These are phyloP conservation scores for Trypanosomatidae sp. DNA, from an alignment of 208 protist species.

Conservation along the genomic window DNA sequence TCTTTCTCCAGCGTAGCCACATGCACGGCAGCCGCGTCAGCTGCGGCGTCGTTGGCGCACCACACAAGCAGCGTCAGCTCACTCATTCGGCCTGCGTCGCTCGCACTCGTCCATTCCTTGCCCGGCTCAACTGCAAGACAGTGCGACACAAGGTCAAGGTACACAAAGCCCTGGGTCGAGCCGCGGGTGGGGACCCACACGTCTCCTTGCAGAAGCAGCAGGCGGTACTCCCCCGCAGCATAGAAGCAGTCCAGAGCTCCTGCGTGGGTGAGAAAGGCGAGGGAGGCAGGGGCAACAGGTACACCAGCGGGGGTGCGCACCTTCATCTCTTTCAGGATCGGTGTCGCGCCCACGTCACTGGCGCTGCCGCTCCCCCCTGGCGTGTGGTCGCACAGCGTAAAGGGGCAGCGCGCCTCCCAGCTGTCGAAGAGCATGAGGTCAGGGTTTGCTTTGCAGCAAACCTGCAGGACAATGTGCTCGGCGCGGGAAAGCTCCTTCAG, in stretches of 20 bases:
- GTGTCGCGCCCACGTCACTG: not conserved
- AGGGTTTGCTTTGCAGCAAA: slow-evolving; percentile 28
- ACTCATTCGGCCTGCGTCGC: slow-evolving; percentile 23
- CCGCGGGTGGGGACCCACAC: slow-evolving; percentile 55
- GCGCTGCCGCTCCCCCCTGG: not conserved
- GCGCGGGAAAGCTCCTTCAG: slow-evolving; percentile 22
- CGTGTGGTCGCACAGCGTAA: slow-evolving; percentile 16
- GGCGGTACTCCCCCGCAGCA: slow-evolving; percentile 11
- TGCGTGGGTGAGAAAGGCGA: slow-evolving; percentile 37
- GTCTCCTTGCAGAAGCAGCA: slow-evolving; percentile 43
- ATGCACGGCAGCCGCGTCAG: slow-evolving; percentile 6
- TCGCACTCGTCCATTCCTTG: slow-evolving; percentile 14
- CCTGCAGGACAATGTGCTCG: slow-evolving; percentile 29
- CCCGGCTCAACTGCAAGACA: slow-evolving; percentile 59
- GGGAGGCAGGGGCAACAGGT: slow-evolving; percentile 35
- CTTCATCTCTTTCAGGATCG: slow-evolving; percentile 8
- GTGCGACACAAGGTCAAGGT: slow-evolving; percentile 33
- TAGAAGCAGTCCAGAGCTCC: slow-evolving; percentile 38
- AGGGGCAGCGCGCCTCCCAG: slow-evolving; percentile 28
- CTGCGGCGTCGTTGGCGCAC: slow-evolving; percentile 17
- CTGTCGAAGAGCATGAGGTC: slow-evolving; percentile 33
- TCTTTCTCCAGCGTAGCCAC: slow-evolving; percentile 21
- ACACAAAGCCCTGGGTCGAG: slow-evolving; percentile 26
- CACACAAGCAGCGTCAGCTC: slow-evolving; percentile 37
- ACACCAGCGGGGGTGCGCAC: slow-evolving; percentile 14